phyloP scores from a whole-genome alignment of 768 basidiomycete species.

The Russula foetens region DNA sequence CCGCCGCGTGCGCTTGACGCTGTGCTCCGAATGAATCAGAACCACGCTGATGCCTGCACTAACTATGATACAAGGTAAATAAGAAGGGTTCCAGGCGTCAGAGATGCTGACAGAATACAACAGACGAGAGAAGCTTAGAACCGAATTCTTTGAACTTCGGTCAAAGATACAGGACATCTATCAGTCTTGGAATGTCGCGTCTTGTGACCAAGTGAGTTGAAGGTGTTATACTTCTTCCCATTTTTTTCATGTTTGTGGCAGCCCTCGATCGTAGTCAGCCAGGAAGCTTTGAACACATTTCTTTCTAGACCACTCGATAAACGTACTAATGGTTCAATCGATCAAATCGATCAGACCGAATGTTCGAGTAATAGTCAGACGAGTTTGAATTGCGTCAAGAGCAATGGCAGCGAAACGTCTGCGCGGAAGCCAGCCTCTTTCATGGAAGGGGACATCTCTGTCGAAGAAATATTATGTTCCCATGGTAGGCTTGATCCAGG shows the following conservation, averaged over 20 bases:
- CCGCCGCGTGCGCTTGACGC: conserved; percentile 48
- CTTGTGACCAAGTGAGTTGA: conserved; percentile 39
- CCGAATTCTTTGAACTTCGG: conserved; percentile 43
- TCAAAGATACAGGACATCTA: conserved; percentile 53
- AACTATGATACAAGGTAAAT: conserved; percentile 41
- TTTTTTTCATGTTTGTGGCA: conserved; percentile 19
- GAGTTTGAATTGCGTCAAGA: background rate
- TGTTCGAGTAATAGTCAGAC: background rate
- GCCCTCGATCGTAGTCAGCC: conserved; percentile 54
- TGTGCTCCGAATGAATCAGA: conserved; percentile 46
- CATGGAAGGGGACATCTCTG: conserved; percentile 35
- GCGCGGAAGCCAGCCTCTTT: background rate
- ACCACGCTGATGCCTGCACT: conserved; percentile 47
- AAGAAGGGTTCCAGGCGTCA: background rate
- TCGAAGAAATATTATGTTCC: conserved; percentile 47
- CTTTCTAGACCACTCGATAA: conserved; percentile 12
- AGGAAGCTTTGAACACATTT: conserved; percentile 47
- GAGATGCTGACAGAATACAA: conserved; percentile 1
- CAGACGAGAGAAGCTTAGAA: conserved; percentile 38
- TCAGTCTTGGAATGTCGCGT: conserved; percentile 47
- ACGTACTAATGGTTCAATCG: background rate
- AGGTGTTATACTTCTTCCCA: background rate
- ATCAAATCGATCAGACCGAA: background rate
- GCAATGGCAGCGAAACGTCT: background rate
- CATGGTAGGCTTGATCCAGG: conserved; percentile 57